Percentiles rank a stretch among this genome's conserved stretches.
These are phyloP conservation scores for Aspergillus conjunctus DNA, from an alignment of 495 filamentous ascomycete genomes.

Conservation along the genomic window DNA sequence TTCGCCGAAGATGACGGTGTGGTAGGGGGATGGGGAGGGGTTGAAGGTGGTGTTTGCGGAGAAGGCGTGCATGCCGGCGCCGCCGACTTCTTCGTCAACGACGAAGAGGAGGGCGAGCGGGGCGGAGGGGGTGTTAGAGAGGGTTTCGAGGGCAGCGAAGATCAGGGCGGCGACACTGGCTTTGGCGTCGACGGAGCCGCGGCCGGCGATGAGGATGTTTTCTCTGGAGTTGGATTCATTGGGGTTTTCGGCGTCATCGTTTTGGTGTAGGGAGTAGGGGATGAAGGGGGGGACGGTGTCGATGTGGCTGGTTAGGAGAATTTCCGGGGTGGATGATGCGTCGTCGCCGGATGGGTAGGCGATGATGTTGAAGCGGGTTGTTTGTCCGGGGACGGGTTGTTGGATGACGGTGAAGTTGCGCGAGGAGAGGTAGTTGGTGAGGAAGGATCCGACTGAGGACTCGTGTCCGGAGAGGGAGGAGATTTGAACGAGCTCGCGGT, in stretches of 20 bases:
- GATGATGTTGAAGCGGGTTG: slow-evolving; percentile 72
- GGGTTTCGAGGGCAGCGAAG: slow-evolving; percentile 63
- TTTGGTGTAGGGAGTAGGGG: slow-evolving; percentile 42
- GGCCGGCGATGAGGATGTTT: slow-evolving; percentile 60
- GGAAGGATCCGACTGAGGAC: slow-evolving; percentile 64
- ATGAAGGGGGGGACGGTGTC: slow-evolving; percentile 72
- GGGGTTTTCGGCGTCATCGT: slow-evolving; percentile 34
- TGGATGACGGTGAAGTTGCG: slow-evolving; percentile 68
- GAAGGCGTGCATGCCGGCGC: slow-evolving; percentile 77
- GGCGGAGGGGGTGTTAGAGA: slow-evolving; percentile 43
- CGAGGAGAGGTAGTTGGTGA: slow-evolving; percentile 65
- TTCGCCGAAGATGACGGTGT: slow-evolving; percentile 83
- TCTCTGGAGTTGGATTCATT: neutral
- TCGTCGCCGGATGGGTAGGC: slow-evolving; percentile 65
- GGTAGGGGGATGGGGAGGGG: slow-evolving; percentile 44
- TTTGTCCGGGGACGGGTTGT: slow-evolving; percentile 49
- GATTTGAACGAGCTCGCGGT: slow-evolving; percentile 73
- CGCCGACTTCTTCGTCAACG: slow-evolving; percentile 80
- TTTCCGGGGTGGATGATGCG: slow-evolving; percentile 53
- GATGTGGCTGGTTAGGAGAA: slow-evolving; percentile 77
- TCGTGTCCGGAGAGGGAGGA: slow-evolving; percentile 79
- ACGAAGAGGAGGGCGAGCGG: slow-evolving; percentile 80
- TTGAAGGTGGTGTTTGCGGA: slow-evolving; percentile 44
- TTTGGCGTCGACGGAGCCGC: slow-evolving; percentile 90
- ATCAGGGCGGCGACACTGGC: slow-evolving; percentile 81